Base-by-base conservation (phyloP, 139 green algal species). In the Chlamydomonas schloesseri region DNA sequence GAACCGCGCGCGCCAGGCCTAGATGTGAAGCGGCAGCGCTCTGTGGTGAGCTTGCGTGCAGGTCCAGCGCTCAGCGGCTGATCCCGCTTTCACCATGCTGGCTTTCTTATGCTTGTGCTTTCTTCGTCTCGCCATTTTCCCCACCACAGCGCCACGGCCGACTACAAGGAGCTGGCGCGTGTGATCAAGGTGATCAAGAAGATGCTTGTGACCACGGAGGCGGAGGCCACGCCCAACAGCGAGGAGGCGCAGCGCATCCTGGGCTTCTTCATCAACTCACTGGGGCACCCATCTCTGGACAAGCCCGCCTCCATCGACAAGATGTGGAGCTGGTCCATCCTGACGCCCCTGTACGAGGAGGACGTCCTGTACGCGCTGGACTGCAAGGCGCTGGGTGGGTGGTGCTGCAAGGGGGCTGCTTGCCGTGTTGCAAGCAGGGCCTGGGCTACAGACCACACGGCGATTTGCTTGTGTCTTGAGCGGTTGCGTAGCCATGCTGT, bases 181-280 rank as follows among this genome's bases (percentile, higher is more conserved):
- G 87, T 89, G 31, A 84, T 90, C 65, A 71, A 72, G 5, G 86
- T 90, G 36, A 87, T 92, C 84, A 92, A 92, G 82, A 77, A 78
- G 70, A 92, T 92, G 89, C 76, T 92, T 0, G 31, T 89, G 20
- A 83, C 89, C 37, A 90, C 89, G 8, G 78, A 87, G 37, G 86
- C 89, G 8, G 86, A 92, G 82, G 86, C 89, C 31, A 93, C 94
- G 62, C 95, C 95, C 20, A 81, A 83, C 26, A 89, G 87, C 73
- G 90, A 95, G 69, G 95, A 97, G 87, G 93, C 93, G 65, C 92
- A 93, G 88, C 91, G 94, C 76, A 88, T 96, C 42, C 91, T 97
- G 53, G 91, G 92, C 68, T 96, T 96, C 82, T 97, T 97, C 81
- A 89, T 95, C 71, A 94, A 92, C 81, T 92, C 81, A 10, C 83